Conservation (phyloP, 768 basidiomycete genomes). For the Amanita pallidorosea region DNA sequence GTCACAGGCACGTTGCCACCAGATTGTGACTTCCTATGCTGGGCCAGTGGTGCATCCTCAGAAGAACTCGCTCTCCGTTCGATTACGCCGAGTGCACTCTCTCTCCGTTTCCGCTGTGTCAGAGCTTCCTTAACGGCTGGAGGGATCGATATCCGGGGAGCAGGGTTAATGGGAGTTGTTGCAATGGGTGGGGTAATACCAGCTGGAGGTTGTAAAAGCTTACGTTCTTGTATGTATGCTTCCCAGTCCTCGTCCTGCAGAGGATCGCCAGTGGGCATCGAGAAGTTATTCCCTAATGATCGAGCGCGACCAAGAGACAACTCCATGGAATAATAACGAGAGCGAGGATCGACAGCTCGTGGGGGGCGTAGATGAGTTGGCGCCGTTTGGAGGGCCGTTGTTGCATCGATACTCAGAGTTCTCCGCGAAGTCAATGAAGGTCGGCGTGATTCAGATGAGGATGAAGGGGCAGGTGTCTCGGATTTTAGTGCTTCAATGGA, state of each 20-base stretch:
- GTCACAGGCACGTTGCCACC: slow-evolving; percentile 25
- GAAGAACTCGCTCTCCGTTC: slow-evolving; percentile 29
- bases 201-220: slow-evolving; percentile 73
- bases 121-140: slow-evolving; percentile 70
- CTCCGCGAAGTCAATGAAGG: slow-evolving; percentile 59
- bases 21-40: slow-evolving; percentile 8
- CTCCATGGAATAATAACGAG: slow-evolving; percentile 64
- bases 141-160: slow-evolving; percentile 45
- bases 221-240: slow-evolving; percentile 74
- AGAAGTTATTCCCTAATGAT: slow-evolving; percentile 41
- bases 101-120: slow-evolving; percentile 57
- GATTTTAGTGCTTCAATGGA: slow-evolving; percentile 70
- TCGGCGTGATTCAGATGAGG: slow-evolving; percentile 48
- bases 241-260: slow-evolving; percentile 79
- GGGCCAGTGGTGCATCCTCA: slow-evolving; percentile 34
- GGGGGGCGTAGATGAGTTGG: slow-evolving; percentile 60
- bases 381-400: slow-evolving; percentile 33
- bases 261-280: slow-evolving; percentile 66
- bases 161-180: slow-evolving; percentile 34
- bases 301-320: slow-evolving; percentile 33
- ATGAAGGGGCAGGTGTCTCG: slow-evolving; percentile 60
- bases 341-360: slow-evolving; percentile 56
- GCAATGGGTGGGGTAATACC: slow-evolving; percentile 73
- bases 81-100: slow-evolving; percentile 49
- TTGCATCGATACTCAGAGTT: slow-evolving; percentile 59